A percentile compares a stretch with the other conserved stretches of the same genome.
Evolutionary conservation across 352 stramenopile species (phyloP).

Genomic region (Phytopythium chamaehyphon): DNA sequence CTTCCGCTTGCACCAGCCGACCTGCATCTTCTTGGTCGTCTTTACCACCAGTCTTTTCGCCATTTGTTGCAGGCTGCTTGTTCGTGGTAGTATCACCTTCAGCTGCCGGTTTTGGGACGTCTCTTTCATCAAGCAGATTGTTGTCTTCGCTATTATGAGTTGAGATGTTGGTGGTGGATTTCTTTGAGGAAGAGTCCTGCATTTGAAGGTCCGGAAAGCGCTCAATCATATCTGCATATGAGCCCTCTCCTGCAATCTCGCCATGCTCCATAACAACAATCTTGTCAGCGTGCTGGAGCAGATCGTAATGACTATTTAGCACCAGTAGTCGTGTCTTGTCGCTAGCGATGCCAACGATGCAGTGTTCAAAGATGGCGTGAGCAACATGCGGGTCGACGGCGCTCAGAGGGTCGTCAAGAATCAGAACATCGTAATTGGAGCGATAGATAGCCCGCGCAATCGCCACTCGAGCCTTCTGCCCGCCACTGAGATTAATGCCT

Average conservation of each 20-base stretch:
- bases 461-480: conserved; percentile 70
- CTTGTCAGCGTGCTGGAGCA: conserved; percentile 52
- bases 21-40: conserved; percentile 1
- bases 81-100: no score
- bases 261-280: conserved; percentile 74
- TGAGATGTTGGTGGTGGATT: not conserved
- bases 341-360: conserved; percentile 59
- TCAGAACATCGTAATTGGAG: conserved; percentile 80
- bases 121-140: not conserved
- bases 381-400: conserved; percentile 95
- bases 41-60: not conserved
- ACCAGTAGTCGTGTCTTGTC: conserved; percentile 86
- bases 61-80: no score
- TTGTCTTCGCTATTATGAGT: not conserved
- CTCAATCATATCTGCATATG: conserved; percentile 53
- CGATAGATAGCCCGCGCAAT: conserved; percentile 91
- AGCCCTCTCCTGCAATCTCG: conserved; percentile 73
- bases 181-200: conserved; percentile 6
- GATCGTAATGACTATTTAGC: conserved; percentile 91
- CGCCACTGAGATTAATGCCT: conserved; percentile 56
- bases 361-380: conserved; percentile 90
- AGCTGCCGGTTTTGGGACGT: no score
- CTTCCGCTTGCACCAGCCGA: conserved; percentile 19
- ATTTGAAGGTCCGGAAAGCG: conserved; percentile 24
- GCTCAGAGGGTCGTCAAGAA: conserved; percentile 94